Conservation (phyloP, 169 alveolate species). For the Plasmodium malariae region DNA sequence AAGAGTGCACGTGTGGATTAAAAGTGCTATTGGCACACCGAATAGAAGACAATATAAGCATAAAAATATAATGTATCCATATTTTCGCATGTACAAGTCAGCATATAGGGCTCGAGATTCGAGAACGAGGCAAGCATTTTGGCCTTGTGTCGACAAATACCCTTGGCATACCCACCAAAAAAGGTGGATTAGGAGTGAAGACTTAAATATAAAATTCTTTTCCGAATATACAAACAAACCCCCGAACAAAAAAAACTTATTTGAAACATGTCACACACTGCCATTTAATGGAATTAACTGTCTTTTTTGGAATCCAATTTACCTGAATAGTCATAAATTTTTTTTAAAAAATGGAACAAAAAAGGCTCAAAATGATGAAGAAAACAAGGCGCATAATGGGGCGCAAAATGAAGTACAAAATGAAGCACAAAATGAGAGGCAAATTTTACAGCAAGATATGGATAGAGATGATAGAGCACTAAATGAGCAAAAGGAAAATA, state of each 20-base stretch:
- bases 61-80: slow-evolving; percentile 84
- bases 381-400: neutral
- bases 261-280: slow-evolving; percentile 83
- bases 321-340: slow-evolving; percentile 48
- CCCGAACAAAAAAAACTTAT: slow-evolving; percentile 75
- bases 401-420: slow-evolving; percentile 12
- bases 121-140: slow-evolving; percentile 82
- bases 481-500: slow-evolving; percentile 51
- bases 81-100: slow-evolving; percentile 84
- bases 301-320: slow-evolving; percentile 75
- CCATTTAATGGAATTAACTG: slow-evolving; percentile 87
- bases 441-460: slow-evolving; percentile 27
- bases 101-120: slow-evolving; percentile 85
- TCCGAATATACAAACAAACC: slow-evolving; percentile 80
- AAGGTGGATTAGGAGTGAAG: slow-evolving; percentile 78
- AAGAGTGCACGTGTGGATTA: slow-evolving; percentile 58
- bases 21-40: slow-evolving; percentile 76
- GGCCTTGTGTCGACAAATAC: slow-evolving; percentile 86
- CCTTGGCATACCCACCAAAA: slow-evolving; percentile 89
- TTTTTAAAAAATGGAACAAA: slow-evolving; percentile 10
- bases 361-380: slow-evolving; percentile 16
- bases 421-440: slow-evolving; percentile 24
- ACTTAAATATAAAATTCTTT: slow-evolving; percentile 77
- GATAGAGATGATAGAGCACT: slow-evolving; percentile 17
- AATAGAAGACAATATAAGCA: slow-evolving; percentile 72